Percentiles rank a stretch among this genome's conserved stretches.
phyloP scores from a whole-genome alignment of 768 basidiomycete species.

The Tylopilus rubrobrunneus region DNA sequence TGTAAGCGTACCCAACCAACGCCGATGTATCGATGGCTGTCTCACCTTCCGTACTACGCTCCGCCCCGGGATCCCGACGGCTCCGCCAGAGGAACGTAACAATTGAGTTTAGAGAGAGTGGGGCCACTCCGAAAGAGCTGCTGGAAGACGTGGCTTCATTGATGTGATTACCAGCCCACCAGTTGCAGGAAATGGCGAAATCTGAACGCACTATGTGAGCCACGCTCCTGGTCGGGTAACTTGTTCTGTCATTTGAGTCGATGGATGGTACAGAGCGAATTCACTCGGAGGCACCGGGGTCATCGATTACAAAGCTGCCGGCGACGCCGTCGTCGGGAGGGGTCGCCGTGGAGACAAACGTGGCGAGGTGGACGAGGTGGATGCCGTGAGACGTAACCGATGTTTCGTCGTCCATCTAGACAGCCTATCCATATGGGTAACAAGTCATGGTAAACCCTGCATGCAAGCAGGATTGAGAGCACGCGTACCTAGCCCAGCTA shows the following conservation, averaged over 20 bases:
- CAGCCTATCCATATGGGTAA: not conserved
- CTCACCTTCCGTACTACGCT: constrained; percentile 82
- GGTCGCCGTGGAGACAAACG: constrained; percentile 29
- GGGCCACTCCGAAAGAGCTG: constrained; percentile 48
- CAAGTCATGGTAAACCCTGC: not conserved
- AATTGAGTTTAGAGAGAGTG: constrained; percentile 62
- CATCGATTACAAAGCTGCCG: constrained; percentile 23
- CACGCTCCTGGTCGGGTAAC: constrained; percentile 21
- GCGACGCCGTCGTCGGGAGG: constrained; percentile 10
- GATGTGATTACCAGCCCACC: constrained; percentile 1
- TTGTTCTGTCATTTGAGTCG: constrained; percentile 22
- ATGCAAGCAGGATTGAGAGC: not conserved
- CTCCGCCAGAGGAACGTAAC: constrained; percentile 39
- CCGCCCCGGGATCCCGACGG: constrained; percentile 59
- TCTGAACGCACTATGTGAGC: constrained; percentile 24
- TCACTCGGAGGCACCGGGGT: constrained; percentile 26
- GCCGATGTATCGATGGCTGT: constrained; percentile 5
- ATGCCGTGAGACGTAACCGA: constrained; percentile 54
- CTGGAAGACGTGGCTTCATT: constrained; percentile 39
- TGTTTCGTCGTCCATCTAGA: constrained; percentile 65
- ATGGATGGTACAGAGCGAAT: not conserved
- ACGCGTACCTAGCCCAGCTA: constrained; percentile 63
- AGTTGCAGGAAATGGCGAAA: not conserved
- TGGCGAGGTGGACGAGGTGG: constrained; percentile 37
- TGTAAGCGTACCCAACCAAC: constrained; percentile 18